Conservation (phyloP, 441 rosid species). For the Adansonia madagascariensis region DNA sequence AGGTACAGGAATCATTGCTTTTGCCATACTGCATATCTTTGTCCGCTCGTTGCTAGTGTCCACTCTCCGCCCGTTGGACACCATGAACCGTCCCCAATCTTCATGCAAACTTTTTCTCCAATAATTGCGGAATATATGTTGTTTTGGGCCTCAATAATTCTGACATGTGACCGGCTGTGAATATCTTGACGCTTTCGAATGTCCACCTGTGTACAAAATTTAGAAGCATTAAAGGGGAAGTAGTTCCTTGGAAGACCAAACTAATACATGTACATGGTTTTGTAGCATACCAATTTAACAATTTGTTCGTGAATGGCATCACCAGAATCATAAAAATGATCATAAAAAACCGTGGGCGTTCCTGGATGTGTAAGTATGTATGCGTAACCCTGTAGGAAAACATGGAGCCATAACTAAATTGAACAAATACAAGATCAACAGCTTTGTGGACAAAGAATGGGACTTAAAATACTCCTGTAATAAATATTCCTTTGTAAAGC, state of each 20-base stretch:
- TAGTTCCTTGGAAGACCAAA: neutral
- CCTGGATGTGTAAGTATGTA: conserved; percentile 93
- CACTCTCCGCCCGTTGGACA: conserved; percentile 81
- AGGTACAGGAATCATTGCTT: conserved; percentile 43
- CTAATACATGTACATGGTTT: conserved; percentile 8
- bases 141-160: conserved; percentile 64
- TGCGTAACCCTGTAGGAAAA: conserved; percentile 69
- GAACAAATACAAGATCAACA: neutral
- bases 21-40: conserved; percentile 80
- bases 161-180: conserved; percentile 68
- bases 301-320: conserved; percentile 68
- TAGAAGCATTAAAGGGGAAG: conserved; percentile 1
- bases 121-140: conserved; percentile 72
- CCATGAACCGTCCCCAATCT: conserved; percentile 91
- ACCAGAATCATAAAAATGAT: conserved; percentile 83
- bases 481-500: neutral
- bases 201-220: conserved; percentile 52
- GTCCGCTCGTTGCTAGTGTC: conserved; percentile 71
- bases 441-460: neutral
- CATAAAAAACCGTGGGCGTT: conserved; percentile 79
- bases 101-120: conserved; percentile 80
- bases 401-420: conserved; percentile 3
- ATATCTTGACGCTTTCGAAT: conserved; percentile 67
- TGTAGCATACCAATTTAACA: conserved; percentile 64
- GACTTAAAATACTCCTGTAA: conserved; percentile 2